Percentiles rank a stretch among this genome's conserved stretches.
These are phyloP conservation scores for Myxozyma neglecta DNA, from an alignment of 805 yeast genomes.

Conservation along the genomic window DNA sequence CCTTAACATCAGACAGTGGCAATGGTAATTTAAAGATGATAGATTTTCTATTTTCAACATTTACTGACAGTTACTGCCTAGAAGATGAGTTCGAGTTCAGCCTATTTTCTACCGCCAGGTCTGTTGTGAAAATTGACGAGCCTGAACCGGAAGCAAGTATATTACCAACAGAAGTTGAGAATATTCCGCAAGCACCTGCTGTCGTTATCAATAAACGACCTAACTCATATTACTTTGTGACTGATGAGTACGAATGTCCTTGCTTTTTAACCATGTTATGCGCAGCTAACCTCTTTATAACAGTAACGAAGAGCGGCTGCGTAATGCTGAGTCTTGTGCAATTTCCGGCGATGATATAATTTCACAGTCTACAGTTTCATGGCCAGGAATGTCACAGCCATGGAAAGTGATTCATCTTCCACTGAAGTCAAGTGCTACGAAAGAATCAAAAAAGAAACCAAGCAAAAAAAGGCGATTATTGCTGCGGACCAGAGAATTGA, in stretches of 20 bases:
- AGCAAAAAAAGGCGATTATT: constrained; percentile 23
- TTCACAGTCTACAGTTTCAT: constrained; percentile 12
- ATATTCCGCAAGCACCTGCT: constrained; percentile 10
- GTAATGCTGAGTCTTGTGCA: constrained; percentile 9
- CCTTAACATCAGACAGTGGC: not conserved
- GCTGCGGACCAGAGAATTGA: not conserved
- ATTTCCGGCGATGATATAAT: constrained; percentile 21
- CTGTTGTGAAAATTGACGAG: constrained; percentile 12
- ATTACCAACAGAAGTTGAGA: not conserved
- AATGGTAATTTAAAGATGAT: not conserved
- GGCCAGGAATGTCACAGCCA: constrained; percentile 22
- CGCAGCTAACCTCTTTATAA: not conserved
- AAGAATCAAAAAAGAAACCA: constrained; percentile 12
- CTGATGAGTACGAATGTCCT: constrained; percentile 5
- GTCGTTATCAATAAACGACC: constrained; percentile 24
- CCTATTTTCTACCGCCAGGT: constrained; percentile 18
- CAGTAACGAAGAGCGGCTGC: constrained; percentile 7
- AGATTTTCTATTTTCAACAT: not conserved
- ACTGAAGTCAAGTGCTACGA: not conserved
- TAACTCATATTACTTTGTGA: constrained; percentile 21
- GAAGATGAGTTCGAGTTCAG: constrained; percentile 23
- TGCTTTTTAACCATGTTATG: too few relatives aligned
- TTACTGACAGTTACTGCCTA: too few relatives aligned
- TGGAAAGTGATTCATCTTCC: constrained; percentile 25
- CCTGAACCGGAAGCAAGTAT: not conserved